phyloP scores from a whole-genome alignment of 139 green algal species.

The Zygnema circumcarinatum region DNA sequence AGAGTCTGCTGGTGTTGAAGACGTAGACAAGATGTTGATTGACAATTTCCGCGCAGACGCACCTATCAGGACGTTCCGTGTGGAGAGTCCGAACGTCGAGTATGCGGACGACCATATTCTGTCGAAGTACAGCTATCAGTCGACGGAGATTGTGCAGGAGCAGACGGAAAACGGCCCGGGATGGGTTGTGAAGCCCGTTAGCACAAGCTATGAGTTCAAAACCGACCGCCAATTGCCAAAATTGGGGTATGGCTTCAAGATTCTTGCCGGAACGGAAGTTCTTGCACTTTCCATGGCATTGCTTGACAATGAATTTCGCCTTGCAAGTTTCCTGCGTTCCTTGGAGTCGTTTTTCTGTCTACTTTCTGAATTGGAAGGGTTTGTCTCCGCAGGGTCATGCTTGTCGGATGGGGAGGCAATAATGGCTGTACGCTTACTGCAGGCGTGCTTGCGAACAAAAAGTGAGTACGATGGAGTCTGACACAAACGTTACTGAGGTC shows the following conservation, averaged over 20 bases:
- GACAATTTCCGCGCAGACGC: slow-evolving; percentile 74
- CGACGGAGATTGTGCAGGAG: slow-evolving; percentile 71
- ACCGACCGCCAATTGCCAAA: slow-evolving; percentile 89
- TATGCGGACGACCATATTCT: slow-evolving; percentile 83
- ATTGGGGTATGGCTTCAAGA: slow-evolving; percentile 75
- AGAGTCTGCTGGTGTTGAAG: background rate
- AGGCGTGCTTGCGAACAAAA: slow-evolving; percentile 93
- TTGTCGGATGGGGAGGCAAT: slow-evolving; percentile 97
- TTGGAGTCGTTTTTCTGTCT: slow-evolving; percentile 6
- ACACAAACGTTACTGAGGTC: background rate
- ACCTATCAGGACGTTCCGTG: slow-evolving; percentile 30
- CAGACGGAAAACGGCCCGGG: slow-evolving; percentile 65
- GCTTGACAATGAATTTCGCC: background rate
- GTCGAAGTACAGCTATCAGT: slow-evolving; percentile 86
- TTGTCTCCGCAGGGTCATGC: slow-evolving; percentile 86
- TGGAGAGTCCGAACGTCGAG: slow-evolving; percentile 84
- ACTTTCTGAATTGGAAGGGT: background rate
- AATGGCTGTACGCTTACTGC: slow-evolving; percentile 96
- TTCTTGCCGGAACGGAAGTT: background rate
- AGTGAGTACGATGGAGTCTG: slow-evolving; percentile 50
- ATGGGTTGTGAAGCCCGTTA: slow-evolving; percentile 80
- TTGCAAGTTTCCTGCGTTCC: slow-evolving; percentile 6
- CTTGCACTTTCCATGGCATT: background rate
- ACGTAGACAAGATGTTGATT: slow-evolving; percentile 74
- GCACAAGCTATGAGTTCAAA: slow-evolving; percentile 82